Conservation (phyloP, 192 early-diverging fungal species). For the Linnemannia schmuckeri region DNA sequence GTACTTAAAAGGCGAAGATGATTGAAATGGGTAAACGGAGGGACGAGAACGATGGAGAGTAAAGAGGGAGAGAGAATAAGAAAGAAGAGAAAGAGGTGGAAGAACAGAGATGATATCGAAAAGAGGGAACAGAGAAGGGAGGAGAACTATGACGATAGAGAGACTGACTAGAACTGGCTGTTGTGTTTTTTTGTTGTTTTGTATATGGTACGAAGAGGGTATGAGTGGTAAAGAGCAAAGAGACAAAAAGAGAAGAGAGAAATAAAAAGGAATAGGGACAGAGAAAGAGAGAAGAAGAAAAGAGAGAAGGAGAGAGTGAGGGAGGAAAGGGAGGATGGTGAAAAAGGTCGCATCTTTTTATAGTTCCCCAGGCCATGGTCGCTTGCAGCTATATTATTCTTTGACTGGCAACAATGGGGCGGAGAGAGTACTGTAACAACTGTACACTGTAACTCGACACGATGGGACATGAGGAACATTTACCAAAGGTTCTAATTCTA, state of each 20-base stretch:
- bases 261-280: neutral
- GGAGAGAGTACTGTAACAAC: neutral
- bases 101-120: neutral
- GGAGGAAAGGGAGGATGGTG: conserved; percentile 4
- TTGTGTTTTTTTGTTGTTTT: too few species aligned
- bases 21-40: neutral
- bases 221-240: neutral
- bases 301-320: neutral
- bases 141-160: neutral
- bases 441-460: neutral
- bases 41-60: neutral
- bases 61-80: neutral
- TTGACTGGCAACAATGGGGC: neutral
- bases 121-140: neutral
- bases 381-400: neutral
- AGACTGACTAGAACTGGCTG: too few species aligned
- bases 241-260: neutral
- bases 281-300: neutral
- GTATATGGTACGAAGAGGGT: neutral
- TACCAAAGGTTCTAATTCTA: neutral
- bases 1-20: neutral
- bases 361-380: conserved; percentile 27
- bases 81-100: neutral
- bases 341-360: conserved; percentile 41
- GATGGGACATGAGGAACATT: neutral